Conservation (phyloP, 371 early-diverging fungal genomes). For the Saksenaea vasiformis region DNA sequence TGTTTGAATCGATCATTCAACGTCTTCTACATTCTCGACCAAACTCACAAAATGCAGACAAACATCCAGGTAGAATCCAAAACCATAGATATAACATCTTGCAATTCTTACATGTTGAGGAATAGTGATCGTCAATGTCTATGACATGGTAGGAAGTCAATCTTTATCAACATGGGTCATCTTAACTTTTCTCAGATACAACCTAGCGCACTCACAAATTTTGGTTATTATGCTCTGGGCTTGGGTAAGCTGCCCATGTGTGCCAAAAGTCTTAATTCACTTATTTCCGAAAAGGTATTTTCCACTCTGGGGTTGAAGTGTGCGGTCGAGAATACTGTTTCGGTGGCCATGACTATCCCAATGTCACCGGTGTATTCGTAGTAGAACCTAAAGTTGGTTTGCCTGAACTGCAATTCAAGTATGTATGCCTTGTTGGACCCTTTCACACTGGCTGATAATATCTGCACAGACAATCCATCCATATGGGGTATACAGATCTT, state of each 20-base stretch:
- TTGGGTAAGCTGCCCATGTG: conserved; percentile 33
- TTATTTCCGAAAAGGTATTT: conserved; percentile 40
- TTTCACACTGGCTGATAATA: neutral
- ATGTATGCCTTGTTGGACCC: neutral
- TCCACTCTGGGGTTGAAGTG: conserved; percentile 59
- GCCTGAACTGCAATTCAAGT: conserved; percentile 34
- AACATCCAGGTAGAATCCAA: neutral
- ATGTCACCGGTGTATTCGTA: conserved; percentile 58
- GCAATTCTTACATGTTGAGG: neutral
- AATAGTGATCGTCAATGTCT: conserved; percentile 47
- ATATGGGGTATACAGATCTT: conserved; percentile 56
- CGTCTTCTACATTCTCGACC: conserved; percentile 11
- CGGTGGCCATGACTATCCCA: conserved; percentile 55
- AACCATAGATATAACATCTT: neutral
- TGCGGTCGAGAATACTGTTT: conserved; percentile 57
- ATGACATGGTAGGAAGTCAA: conserved; percentile 47
- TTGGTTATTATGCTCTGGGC: conserved; percentile 55
- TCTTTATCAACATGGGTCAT: neutral
- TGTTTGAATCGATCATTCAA: conserved; percentile 15
- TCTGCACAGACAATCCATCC: conserved; percentile 53
- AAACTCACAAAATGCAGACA: conserved; percentile 9
- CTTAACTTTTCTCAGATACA: conserved; percentile 24
- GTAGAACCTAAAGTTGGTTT: conserved; percentile 54
- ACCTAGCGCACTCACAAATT: conserved; percentile 42
- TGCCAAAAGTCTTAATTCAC: neutral